Conservation (phyloP, 805 yeast genomes). For the Yarrowia sp. region DNA sequence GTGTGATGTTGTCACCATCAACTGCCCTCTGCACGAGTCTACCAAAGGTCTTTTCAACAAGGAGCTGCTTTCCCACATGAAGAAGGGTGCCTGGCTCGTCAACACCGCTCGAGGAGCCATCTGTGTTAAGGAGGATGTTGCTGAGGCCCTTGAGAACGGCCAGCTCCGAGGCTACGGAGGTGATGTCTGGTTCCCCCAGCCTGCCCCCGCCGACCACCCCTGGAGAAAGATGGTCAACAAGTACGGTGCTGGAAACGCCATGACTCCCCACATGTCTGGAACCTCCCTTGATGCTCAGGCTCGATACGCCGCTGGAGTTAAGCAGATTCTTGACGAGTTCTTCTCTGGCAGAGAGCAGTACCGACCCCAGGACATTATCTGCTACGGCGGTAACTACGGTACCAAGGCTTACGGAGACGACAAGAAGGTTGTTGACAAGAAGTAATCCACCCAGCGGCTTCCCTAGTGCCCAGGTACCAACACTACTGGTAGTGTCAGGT, state of each 20-base stretch:
- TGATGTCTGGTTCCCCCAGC: conserved; percentile 44
- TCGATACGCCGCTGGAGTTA: conserved; percentile 67
- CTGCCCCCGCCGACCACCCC: conserved; percentile 64
- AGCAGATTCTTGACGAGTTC: conserved; percentile 60
- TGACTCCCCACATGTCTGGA: conserved; percentile 82
- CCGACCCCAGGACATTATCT: conserved; percentile 72
- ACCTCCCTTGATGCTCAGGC: conserved; percentile 76
- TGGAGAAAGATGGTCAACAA: conserved; percentile 69
- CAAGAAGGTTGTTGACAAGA: conserved; percentile 34
- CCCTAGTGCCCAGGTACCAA: not conserved
- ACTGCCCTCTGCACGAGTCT: conserved; percentile 50
- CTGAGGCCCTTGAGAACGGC: conserved; percentile 47
- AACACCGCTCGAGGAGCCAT: conserved; percentile 64
- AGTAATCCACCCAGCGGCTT: not conserved
- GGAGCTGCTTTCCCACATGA: conserved; percentile 47
- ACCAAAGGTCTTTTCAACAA: conserved; percentile 51
- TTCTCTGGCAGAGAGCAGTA: conserved; percentile 61
- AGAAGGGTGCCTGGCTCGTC: conserved; percentile 51
- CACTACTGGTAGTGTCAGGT: not conserved
- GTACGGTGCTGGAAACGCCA: conserved; percentile 73
- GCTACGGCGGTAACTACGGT: conserved; percentile 66
- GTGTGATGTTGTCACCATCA: conserved; percentile 50
- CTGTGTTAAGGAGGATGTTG: conserved; percentile 52
- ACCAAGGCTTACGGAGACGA: conserved; percentile 66
- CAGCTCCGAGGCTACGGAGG: conserved; percentile 52